Conservation (phyloP, 768 basidiomycete genomes). For the Naematelia encephala region DNA sequence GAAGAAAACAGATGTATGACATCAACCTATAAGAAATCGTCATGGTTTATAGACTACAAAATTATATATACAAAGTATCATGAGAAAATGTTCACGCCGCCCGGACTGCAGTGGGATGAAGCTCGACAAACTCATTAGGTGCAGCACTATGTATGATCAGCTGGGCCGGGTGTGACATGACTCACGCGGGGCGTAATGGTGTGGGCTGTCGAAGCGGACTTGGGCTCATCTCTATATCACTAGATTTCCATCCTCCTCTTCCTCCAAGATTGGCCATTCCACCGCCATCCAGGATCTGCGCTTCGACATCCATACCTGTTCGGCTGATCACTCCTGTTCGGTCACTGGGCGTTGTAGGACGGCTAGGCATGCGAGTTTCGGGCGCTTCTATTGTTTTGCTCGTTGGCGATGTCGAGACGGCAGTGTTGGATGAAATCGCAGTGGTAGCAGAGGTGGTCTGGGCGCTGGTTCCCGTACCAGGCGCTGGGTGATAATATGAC, state of each 20-base stretch:
- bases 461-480: not conserved
- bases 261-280: conserved; percentile 44
- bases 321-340: conserved; percentile 38
- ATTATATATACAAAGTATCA: too few relatives aligned
- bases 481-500: conserved; percentile 77
- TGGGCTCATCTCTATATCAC: conserved; percentile 8
- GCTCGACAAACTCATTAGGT: not conserved
- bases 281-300: conserved; percentile 49
- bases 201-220: conserved; percentile 8
- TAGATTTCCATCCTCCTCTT: conserved; percentile 26
- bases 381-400: conserved; percentile 3
- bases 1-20: too few relatives aligned
- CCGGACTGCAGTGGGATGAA: not conserved
- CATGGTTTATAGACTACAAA: too few relatives aligned
- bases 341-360: conserved; percentile 45
- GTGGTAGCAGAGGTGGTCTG: conserved; percentile 24
- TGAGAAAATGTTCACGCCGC: too few relatives aligned
- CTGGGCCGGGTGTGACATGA: too few relatives aligned
- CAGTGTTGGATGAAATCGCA: conserved; percentile 24
- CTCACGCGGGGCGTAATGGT: conserved; percentile 8
- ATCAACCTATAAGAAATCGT: too few relatives aligned
- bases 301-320: conserved; percentile 49
- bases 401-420: conserved; percentile 19
- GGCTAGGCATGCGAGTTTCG: conserved; percentile 11
- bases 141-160: too few relatives aligned